phyloP scores from a whole-genome alignment of 768 basidiomycete species.

The Lentinula aciculospora region DNA sequence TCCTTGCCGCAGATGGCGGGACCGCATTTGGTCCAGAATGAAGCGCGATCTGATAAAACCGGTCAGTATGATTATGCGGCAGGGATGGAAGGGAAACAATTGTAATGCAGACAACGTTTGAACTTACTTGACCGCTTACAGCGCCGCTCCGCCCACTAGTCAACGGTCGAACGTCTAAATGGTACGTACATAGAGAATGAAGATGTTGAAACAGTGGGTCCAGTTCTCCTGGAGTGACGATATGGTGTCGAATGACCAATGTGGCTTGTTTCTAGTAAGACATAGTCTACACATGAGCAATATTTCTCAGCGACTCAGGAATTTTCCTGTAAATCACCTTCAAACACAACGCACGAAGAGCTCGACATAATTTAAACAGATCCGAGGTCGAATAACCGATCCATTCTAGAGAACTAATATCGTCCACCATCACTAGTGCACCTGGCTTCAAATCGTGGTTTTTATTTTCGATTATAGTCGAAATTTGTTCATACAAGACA shows the following conservation, averaged over 20 bases:
- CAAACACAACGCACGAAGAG: conserved; percentile 47
- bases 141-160: conserved; percentile 72
- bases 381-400: conserved; percentile 43
- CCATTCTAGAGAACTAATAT: conserved; percentile 44
- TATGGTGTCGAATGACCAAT: conserved; percentile 61
- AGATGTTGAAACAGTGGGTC: conserved; percentile 58
- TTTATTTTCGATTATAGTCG: conserved; percentile 16
- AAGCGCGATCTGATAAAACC: conserved; percentile 46
- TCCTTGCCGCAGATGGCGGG: conserved; percentile 23
- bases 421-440: conserved; percentile 60
- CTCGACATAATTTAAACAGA: conserved; percentile 53
- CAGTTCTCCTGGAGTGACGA: conserved; percentile 46
- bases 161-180: conserved; percentile 67
- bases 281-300: conserved; percentile 2
- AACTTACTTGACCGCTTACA: conserved; percentile 68
- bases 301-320: neutral
- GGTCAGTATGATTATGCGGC: neutral
- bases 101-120: neutral
- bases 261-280: conserved; percentile 42
- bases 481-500: conserved; percentile 31
- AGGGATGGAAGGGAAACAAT: neutral
- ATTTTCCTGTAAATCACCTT: conserved; percentile 33
- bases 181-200: conserved; percentile 59
- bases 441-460: conserved; percentile 10
- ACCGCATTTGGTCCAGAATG: conserved; percentile 46